phyloP scores from a whole-genome alignment of 2,329 filamentous ascomycete genomes.

The Penicillium crustosum region DNA sequence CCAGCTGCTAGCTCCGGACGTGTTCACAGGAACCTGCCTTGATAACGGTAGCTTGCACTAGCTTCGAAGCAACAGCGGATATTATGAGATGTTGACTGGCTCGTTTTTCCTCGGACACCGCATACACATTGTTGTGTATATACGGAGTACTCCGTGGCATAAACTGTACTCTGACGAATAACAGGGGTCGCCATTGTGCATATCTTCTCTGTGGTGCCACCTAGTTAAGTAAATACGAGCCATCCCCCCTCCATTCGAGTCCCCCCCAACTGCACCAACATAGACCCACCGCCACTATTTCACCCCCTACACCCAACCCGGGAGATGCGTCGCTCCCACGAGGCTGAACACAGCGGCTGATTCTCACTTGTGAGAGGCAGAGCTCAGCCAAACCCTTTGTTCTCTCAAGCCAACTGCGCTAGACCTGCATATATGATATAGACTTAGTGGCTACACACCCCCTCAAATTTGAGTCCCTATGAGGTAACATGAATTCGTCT shows the following conservation, averaged over 20 bases:
- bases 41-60: neutral
- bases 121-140: neutral
- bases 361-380: neutral
- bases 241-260: neutral
- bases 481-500: neutral
- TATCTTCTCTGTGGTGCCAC: neutral
- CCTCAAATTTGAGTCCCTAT: neutral
- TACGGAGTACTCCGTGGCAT: neutral
- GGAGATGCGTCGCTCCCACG: neutral
- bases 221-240: neutral
- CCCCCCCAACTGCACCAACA: neutral
- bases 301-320: neutral
- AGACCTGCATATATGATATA: neutral
- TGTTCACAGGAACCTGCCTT: neutral
- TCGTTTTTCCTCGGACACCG: neutral
- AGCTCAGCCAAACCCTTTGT: neutral
- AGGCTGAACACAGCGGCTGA: neutral
- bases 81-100: constrained; percentile 1
- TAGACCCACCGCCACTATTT: neutral
- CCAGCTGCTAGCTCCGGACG: constrained; percentile 1
- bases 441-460: neutral
- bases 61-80: constrained; percentile 2
- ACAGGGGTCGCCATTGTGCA: neutral
- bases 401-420: neutral
- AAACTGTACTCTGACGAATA: neutral